Evolutionary conservation across 2,329 filamentous ascomycete genomes (phyloP).

Genomic region (Trichoderma sp.): DNA sequence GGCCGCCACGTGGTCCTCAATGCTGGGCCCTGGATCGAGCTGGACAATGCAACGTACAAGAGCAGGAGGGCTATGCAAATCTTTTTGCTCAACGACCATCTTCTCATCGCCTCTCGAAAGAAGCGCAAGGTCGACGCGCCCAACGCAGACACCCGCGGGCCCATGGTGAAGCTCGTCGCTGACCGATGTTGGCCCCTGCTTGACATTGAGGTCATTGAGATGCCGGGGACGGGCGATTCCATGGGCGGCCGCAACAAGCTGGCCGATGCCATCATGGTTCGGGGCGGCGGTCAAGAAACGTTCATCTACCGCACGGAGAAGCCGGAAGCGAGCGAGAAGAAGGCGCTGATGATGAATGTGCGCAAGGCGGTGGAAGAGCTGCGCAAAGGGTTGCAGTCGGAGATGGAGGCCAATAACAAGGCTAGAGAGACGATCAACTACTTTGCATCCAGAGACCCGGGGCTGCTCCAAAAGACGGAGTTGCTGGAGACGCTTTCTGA

Average conservation of each 20-base stretch:
- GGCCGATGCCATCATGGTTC: slow-evolving; percentile 85
- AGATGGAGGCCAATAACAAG: slow-evolving; percentile 85
- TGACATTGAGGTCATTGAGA: slow-evolving; percentile 90
- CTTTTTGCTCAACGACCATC: slow-evolving; percentile 90
- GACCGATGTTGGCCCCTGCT: slow-evolving; percentile 93
- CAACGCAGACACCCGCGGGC: slow-evolving; percentile 52
- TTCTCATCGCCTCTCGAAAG: slow-evolving; percentile 87
- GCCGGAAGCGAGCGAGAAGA: slow-evolving; percentile 76
- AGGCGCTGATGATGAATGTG: slow-evolving; percentile 80
- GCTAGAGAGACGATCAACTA: slow-evolving; percentile 84
- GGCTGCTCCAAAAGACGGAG: slow-evolving; percentile 76
- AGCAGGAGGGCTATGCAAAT: slow-evolving; percentile 86
- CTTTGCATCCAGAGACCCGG: slow-evolving; percentile 76
- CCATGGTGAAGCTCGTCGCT: slow-evolving; percentile 78
- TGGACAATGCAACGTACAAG: slow-evolving; percentile 98
- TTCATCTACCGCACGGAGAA: slow-evolving; percentile 94
- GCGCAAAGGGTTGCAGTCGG: slow-evolving; percentile 79
- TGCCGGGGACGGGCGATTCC: slow-evolving; percentile 67
- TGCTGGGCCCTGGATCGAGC: slow-evolving; percentile 89
- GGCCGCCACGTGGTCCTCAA: slow-evolving; percentile 95
- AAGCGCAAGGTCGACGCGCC: slow-evolving; percentile 80
- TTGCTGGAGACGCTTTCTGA: slow-evolving; percentile 76
- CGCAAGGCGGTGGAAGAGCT: slow-evolving; percentile 91
- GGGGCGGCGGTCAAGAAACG: slow-evolving; percentile 81
- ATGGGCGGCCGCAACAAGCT: slow-evolving; percentile 62